Evolutionary conservation across 2,329 filamentous ascomycete genomes (phyloP), one percentile per base, ranked within the genome.

Genomic region (Colletotrichum caudatum): DNA sequence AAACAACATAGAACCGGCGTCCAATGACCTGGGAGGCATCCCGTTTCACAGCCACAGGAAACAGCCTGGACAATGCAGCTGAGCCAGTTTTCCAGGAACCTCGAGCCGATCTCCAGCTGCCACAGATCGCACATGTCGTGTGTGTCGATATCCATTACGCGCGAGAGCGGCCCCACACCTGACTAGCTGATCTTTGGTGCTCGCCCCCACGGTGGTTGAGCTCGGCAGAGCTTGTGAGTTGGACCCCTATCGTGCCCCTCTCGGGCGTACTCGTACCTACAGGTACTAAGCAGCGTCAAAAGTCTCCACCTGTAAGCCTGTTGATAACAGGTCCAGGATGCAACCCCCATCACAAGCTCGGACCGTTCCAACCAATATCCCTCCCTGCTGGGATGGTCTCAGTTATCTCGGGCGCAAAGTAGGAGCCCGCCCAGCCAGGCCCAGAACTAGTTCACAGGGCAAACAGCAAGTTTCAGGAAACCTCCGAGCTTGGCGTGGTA

Each of bases 401-500:
- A 64, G 20, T 56, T 69, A 65, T 56, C 20, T 18, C 62, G 33
- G n/a, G 54, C 60, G 69, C 69, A 61, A 56, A 54, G 46, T 56
- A 39, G 23, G 60, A 57, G 48, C 65, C 51, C 60, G 53, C 61
- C 39, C 46, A 64, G 64, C 64, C 48, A 53, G 39, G 12, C 56
- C 37, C 44, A 60, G 65, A 35, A 46, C 65, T 50, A 12, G 46
- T 48, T 48, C 23, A 53, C 29, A 53, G 48, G 37, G 46, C 60
- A 60, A 60, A 69, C 41, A 26, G 35, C 18, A 26, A 60, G 69
- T 72, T 72, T 72, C 65, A 72, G 33, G 46, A 69, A 69, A 20
- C 65, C 37, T 54, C 16, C 54, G n/a, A 35, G 29, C 39, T 60
- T 50, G n/a, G 39, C 44, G n/a, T 29, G 48, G 46, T n/a, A 14